Base-by-base conservation (phyloP, 352 stramenopile species). In the Pythium graminicola region DNA sequence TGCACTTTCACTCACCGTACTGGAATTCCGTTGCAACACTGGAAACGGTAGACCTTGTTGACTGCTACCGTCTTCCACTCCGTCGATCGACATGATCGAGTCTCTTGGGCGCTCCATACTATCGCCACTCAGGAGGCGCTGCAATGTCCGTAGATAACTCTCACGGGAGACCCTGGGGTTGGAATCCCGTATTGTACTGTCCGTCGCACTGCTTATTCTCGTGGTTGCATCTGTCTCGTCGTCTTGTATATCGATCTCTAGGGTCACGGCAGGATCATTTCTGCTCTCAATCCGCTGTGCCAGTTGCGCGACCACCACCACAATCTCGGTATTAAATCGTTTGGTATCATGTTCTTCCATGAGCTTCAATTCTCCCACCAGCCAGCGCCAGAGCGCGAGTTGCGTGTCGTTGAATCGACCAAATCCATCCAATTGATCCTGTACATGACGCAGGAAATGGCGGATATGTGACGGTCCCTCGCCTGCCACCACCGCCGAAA, bases 11-110 rank as follows among this genome's bases (percentile, higher is more conserved):
- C 38, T 61, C 8, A 57, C 38, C 13, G 22, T 29, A 35, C 48
- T 62, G 3, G 47, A 61, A 17, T 39, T 52, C 22, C 47, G 54
- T 19, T 61, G 52, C 1, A 67, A 35, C 6, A 67, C 32, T 14
- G 51, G 28, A 4, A 57, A n/a, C n/a, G n/a, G n/a, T n/a, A n/a
- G n/a, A n/a, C n/a, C n/a, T n/a, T n/a, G n/a, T n/a, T n/a, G n/a
- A n/a, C n/a, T n/a, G n/a, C n/a, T n/a, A n/a, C n/a, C n/a, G n/a
- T n/a, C n/a, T n/a, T n/a, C n/a, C n/a, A n/a, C n/a, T n/a, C n/a
- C n/a, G 17, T 50, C 43, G 8, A n/a, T 31, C 6, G 45, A 51
- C n/a, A 7, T 17, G 6, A 42, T 1, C 9, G 45, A 51, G 7
- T 42, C 45, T 6, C 45, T 26, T 39, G 36, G 31, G 4, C 26